Base-by-base conservation (phyloP, 441 rosid genomes). In the Biscutella laevigata region DNA sequence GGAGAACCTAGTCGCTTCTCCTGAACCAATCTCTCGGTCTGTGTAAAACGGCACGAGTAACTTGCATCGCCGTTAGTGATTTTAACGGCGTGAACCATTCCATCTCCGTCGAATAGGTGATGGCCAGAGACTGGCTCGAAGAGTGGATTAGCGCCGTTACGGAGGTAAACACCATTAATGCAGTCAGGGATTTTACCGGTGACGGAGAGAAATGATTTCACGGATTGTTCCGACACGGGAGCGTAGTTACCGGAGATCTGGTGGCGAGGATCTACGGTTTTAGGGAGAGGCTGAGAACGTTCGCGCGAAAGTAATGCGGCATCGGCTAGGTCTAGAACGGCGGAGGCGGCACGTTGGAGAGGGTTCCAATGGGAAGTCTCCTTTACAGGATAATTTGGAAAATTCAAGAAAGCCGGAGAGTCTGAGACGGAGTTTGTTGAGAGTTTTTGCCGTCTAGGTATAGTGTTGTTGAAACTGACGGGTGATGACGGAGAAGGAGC, bases 121-220 rank as follows among this genome's bases (percentile, higher is more conserved):
- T 86, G 95, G 0, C 95, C 95, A 13, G 88, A 77, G 43, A 72
- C 66, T 0, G 95, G 95, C 32, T 80, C 80, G 54, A 75, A 76
- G 17, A 77, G 67, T 30, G 95, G 95, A 67, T 86, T 86, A 14
- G 90, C 95, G 1, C 95, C 95, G 77, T 86, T 86, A 24, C 95
- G 77, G 42, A 79, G 46, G 15, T 86, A 86, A 20, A 86, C 84
- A 11, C 95, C 95, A 54, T 77, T 53, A 30, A 86, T 75, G 62
- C 84, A 77, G 13, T 70, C 76, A 19, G 90, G 90, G 67, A 86
- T 83, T 4, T 68, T 63, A 17, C 95, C 95, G 16, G 35, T 13
- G 4, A 86, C 77, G 1, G 81, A 73, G 39, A 82, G 80, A 0
- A 63, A 41, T 0, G 55, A 72, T 39, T 20, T 43, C 20, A 74